These are phyloP conservation scores for Trichophaea hybrida DNA, from an alignment of 2,329 filamentous ascomycete species.

Conservation along the genomic window DNA sequence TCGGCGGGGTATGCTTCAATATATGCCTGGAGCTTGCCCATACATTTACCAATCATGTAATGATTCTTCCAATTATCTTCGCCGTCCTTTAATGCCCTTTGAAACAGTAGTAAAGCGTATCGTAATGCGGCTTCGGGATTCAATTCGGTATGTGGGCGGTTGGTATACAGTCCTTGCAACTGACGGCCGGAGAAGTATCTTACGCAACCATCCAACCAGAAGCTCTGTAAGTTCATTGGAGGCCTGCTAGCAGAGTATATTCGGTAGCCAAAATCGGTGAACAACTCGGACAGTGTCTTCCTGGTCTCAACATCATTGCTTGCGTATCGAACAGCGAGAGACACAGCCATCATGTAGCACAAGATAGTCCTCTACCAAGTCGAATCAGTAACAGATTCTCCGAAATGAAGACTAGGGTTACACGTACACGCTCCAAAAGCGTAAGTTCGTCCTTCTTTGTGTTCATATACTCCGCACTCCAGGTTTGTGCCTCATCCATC, in stretches of 20 bases:
- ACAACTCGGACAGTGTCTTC: constrained; percentile 48
- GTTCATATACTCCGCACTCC: constrained; percentile 34
- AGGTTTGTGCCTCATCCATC: constrained; percentile 33
- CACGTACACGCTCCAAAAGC: constrained; percentile 27
- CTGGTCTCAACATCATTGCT: constrained; percentile 40
- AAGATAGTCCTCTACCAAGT: constrained; percentile 28
- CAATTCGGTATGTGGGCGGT: constrained; percentile 43
- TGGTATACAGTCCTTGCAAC: constrained; percentile 43
- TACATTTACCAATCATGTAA: constrained; percentile 56
- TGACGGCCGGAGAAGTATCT: constrained; percentile 44
- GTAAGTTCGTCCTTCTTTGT: constrained; percentile 30
- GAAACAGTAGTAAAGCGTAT: constrained; percentile 47
- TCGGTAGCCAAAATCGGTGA: constrained; percentile 52
- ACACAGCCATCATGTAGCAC: constrained; percentile 49
- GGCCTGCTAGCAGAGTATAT: constrained; percentile 55
- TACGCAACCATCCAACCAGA: constrained; percentile 46
- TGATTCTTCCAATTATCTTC: constrained; percentile 48
- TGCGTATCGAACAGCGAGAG: constrained; percentile 44
- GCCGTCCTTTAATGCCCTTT: constrained; percentile 39
- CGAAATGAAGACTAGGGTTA: neutral
- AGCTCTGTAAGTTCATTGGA: constrained; percentile 53
- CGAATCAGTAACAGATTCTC: neutral
- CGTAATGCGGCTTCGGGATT: constrained; percentile 49
- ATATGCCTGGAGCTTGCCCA: constrained; percentile 47
- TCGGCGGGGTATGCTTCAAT: constrained; percentile 34